Base-by-base conservation (phyloP, 2,329 filamentous ascomycete genomes). In the Didymella keratinophila region DNA sequence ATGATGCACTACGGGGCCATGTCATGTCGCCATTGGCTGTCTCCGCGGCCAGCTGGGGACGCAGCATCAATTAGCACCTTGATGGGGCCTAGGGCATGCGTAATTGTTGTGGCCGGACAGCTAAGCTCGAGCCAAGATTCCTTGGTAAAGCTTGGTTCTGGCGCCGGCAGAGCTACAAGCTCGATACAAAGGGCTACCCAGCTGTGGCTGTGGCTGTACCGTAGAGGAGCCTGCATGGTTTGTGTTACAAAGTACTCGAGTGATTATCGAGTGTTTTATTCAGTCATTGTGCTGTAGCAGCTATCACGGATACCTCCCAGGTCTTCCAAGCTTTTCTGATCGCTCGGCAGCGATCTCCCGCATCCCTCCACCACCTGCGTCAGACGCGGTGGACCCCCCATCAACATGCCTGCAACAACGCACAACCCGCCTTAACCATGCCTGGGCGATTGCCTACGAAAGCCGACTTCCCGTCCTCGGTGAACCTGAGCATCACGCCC, bases 401-500 rank as follows among this genome's bases (percentile, higher is more conserved):
- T 45, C 56, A 57, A 30, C 57, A 65, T 64, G 60, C 48, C 20
- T 52, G 56, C 57, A 63, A 61, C 64, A 61, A 52, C 49, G 52
- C 44, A 56, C 34, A 44, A 36, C 21, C 47, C 42, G 25, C 52
- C 42, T 14, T 63, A 68, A 63, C 58, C 37, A 79, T 79, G 78
- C 76, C 76, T 46, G 75, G 78, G 52, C 78, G 79, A 53, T 72
- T 82, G 44, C 81, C 81, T 34, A 76, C 70, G 3, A 66, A 66
- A 36, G 65, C 63, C 16, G 80, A 83, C 69, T 82, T 83, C 50
- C 71, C 79, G 10, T 64, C 71, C 25, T 70, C 72, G 8, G 70
- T 78, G 27, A 76, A 70, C 42, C 66, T 82, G 41, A 76, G 71
- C 58, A 78, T 83, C 43, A 77, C 78, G 28, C 76, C 80, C 55